Evolutionary conservation across 805 yeast genomes (phyloP).

Genomic region (Candida nemodendra): DNA sequence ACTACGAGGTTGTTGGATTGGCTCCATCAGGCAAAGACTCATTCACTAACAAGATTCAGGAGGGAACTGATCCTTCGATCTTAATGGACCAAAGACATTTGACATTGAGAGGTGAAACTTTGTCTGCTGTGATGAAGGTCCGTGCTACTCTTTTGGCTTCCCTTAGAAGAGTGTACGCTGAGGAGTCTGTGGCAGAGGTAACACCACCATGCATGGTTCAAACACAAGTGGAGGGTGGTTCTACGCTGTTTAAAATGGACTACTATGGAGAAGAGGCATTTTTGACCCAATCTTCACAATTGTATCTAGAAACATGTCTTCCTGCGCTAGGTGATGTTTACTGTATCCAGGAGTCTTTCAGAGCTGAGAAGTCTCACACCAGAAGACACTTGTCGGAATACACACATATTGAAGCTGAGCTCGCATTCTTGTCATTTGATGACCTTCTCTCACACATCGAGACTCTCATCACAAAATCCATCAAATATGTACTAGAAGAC

Average conservation of each 20-base stretch:
- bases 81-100: constrained; percentile 94
- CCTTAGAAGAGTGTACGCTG: constrained; percentile 72
- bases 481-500: constrained; percentile 78
- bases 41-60: constrained; percentile 90
- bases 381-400: constrained; percentile 97
- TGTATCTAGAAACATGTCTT: constrained; percentile 92
- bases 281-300: constrained; percentile 95
- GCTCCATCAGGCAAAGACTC: constrained; percentile 98
- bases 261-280: constrained; percentile 97
- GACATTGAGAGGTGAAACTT: constrained; percentile 93
- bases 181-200: constrained; percentile 80
- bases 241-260: constrained; percentile 87
- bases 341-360: constrained; percentile 97
- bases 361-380: constrained; percentile 98
- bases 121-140: constrained; percentile 90
- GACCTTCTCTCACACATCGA: constrained; percentile 86
- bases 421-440: constrained; percentile 83
- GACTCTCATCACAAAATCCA: constrained; percentile 63
- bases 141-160: constrained; percentile 77
- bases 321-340: constrained; percentile 97
- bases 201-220: constrained; percentile 99
- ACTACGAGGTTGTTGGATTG: constrained; percentile 81
- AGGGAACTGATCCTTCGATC: constrained; percentile 89
- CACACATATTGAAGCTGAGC: constrained; percentile 95
- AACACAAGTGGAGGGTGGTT: constrained; percentile 99